Conservation (phyloP, 2,329 filamentous ascomycete species). For the Phialophora verrucosa region DNA sequence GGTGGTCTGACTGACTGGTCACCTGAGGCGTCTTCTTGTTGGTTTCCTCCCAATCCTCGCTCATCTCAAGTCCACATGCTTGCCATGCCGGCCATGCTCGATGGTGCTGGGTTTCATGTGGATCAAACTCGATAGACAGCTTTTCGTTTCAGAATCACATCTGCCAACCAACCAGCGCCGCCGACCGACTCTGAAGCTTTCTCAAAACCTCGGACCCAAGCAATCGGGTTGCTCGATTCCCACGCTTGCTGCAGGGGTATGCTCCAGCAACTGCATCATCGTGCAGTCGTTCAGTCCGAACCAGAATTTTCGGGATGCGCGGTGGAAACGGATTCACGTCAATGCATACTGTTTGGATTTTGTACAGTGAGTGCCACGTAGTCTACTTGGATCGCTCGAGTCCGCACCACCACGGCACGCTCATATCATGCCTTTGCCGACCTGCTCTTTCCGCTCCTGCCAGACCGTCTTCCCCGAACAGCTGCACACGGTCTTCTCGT, state of each 20-base stretch:
- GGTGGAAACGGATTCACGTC: not conserved
- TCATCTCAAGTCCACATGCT: conserved; percentile 7
- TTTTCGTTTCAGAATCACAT: conserved; percentile 29
- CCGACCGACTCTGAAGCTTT: conserved; percentile 9
- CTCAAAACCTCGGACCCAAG: conserved; percentile 15
- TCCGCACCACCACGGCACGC: conserved; percentile 9
- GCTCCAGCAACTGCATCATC: conserved; percentile 27
- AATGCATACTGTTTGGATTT: conserved; percentile 1
- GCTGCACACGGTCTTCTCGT: conserved; percentile 97
- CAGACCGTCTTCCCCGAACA: conserved; percentile 98
- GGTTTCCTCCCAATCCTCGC: conserved; percentile 5
- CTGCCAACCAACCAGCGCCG: conserved; percentile 31
- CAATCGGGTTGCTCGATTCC: conserved; percentile 21
- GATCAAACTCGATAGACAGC: conserved; percentile 12
- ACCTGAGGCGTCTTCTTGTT: conserved; percentile 21
- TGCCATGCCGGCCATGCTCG: not conserved
- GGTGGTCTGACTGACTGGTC: conserved; percentile 31
- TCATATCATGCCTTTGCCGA: conserved; percentile 87
- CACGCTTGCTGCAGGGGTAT: conserved; percentile 25
- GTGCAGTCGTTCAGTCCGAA: conserved; percentile 15
- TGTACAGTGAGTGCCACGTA: not conserved
- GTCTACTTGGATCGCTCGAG: not conserved
- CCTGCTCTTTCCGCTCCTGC: conserved; percentile 93
- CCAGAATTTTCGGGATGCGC: not conserved
- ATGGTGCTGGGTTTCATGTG: not conserved